Evolutionary conservation across 345 rosid genomes (phyloP), one percentile per base, ranked within the genome.

Genomic region (Brassica carinata): DNA sequence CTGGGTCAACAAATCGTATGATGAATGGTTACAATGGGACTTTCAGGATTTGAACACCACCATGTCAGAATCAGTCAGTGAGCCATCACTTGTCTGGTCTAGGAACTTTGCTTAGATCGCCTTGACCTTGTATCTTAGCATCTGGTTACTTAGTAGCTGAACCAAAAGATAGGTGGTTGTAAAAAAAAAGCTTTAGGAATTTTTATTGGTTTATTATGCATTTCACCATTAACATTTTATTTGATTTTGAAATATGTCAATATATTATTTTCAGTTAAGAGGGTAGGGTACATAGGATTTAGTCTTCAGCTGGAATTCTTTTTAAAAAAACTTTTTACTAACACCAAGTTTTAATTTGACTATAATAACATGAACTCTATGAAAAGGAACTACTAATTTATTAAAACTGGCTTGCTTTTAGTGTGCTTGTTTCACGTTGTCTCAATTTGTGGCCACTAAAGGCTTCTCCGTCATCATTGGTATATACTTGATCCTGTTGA

Each of bases 1-100:
- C 86, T 62, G 96, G 88, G 23, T 84, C 92, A 13, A 82, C 89
- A 83, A 88, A 81, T 71, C 79, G 85, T 85, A 86, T 89, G 84
- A 86, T 89, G 84, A 86, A 94, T 13, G 87, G 86, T 79, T 90
- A 88, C 76, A 86, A 82, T 84, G 87, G 95, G 84, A 88, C 91
- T 48, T 96, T 86, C 85, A 90, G 91, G 86, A 88, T 89, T 84
- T 92, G 81, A 53, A 63, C 27, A 51, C 68, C 80, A 45, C 58
- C 58, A n/a, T 48, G 26, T 62, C 71, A 55, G 67, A 71, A 53
- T 53, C 81, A 64, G 59, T 36, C 76, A 64, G 59, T 38, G 73
- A 55, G 48, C 67, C 78, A 79, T 59, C 69, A 34, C 31, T 69
- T 11, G 73, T 71, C 13, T 77, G 40, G 70, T 53, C 57, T 63